Evolutionary conservation across 2,329 filamentous ascomycete genomes (phyloP).

Genomic region (Sporothrix pallida): DNA sequence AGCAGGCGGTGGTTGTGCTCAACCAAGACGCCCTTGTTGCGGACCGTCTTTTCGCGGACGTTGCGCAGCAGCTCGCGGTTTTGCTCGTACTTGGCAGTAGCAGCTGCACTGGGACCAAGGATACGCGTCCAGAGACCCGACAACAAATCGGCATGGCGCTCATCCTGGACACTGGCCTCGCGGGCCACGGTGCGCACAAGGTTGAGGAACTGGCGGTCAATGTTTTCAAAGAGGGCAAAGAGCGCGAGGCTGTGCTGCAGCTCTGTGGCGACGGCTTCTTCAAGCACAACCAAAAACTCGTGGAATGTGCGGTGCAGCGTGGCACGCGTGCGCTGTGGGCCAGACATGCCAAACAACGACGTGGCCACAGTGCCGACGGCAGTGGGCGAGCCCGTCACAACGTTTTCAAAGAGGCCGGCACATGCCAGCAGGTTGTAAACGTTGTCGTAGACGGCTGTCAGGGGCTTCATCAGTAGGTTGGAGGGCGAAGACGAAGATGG

Average conservation of each 20-base stretch:
- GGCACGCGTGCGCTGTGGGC: constrained; percentile 77
- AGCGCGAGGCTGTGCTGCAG: constrained; percentile 79
- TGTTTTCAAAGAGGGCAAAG: constrained; percentile 87
- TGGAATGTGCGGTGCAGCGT: constrained; percentile 86
- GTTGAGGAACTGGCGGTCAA: constrained; percentile 89
- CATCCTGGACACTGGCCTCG: constrained; percentile 81
- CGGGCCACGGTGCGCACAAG: constrained; percentile 83
- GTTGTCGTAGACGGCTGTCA: constrained; percentile 70
- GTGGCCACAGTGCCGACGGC: constrained; percentile 71
- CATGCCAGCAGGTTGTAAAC: constrained; percentile 77
- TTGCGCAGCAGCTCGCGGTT: constrained; percentile 80
- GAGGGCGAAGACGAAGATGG: constrained; percentile 49
- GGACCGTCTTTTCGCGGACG: constrained; percentile 80
- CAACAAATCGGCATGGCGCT: constrained; percentile 79
- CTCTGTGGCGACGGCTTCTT: constrained; percentile 87
- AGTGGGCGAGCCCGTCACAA: constrained; percentile 63
- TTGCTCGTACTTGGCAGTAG: constrained; percentile 88
- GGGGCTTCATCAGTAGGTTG: not conserved
- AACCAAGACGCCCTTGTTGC: constrained; percentile 84
- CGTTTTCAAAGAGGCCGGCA: constrained; percentile 64
- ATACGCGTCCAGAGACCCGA: constrained; percentile 85
- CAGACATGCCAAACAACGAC: constrained; percentile 77
- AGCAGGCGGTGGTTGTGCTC: constrained; percentile 85
- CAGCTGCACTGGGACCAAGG: constrained; percentile 74
- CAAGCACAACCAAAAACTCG: constrained; percentile 84